Evolutionary conservation across 2,329 filamentous ascomycete genomes (phyloP), one percentile per base, ranked within the genome.

Genomic region (Clathrospora elynae): DNA sequence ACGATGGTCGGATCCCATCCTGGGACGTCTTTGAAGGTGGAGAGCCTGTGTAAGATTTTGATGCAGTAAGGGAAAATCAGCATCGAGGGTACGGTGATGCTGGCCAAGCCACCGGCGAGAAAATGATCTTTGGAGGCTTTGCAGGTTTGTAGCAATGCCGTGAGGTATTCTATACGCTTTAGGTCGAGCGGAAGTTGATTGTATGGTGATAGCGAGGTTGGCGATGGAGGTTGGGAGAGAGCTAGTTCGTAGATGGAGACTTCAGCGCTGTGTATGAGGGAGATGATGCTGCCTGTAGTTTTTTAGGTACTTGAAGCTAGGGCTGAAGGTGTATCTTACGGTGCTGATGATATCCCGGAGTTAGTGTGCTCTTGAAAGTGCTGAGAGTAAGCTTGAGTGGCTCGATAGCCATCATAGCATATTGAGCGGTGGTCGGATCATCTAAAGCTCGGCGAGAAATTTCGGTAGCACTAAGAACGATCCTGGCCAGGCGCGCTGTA

Each of bases 401-500:
- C 7, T 36, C 42, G 9, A 62, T 57, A 7, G 48, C 43, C 14
- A 57, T 25, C 9, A 49, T 25, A 7, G 46, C 46, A 22, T 54
- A 36, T 22, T 38, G 20, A 8, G 35, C 39, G 26, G 28, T 31
- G 9, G 45, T 34, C 2, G 41, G 29, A 18, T 61, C 47, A 12
- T 51, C 46, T 1, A 38, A 30, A 29, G 54, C 33, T 71, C 51
- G 17, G 53, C 61, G 38, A 11, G 46, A 51, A 3, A 64, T 43
- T 4, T 57, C 59, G 17, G 49, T 32, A 16, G 55, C 54, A 13
- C 52, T 49, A 5, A 63, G 43, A n/a, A 44, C 37, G 8, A 70
- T 51, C 11, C 54, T 38, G 8, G 66, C 54, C 2, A 65, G 64
- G 13, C 68, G 72, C 25, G 72, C 71, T 23, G 73, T 68, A 1